Evolutionary conservation across 192 early-diverging fungal species (phyloP).

Genomic region (Coemansia sp.): DNA sequence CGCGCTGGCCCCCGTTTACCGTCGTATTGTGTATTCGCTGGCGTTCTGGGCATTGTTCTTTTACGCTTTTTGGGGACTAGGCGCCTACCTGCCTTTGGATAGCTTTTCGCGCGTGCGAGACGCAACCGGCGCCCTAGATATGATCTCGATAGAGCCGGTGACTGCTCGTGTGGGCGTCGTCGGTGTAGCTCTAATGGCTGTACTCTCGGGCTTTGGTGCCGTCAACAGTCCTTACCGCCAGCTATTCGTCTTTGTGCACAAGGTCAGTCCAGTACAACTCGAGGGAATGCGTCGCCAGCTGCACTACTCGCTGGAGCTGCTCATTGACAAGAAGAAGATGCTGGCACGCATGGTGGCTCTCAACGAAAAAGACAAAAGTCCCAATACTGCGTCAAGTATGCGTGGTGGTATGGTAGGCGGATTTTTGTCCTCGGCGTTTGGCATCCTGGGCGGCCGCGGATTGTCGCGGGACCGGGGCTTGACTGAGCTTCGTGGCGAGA

Average conservation of each 20-base stretch:
- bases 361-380: slow-evolving; percentile 20
- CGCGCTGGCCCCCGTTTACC: slow-evolving; percentile 28
- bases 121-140: slow-evolving; percentile 43
- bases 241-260: slow-evolving; percentile 80
- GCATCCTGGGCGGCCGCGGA: slow-evolving; percentile 19
- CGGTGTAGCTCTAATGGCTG: slow-evolving; percentile 92
- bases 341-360: slow-evolving; percentile 50
- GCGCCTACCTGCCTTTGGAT: slow-evolving; percentile 62
- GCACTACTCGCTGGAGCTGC: slow-evolving; percentile 65
- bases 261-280: slow-evolving; percentile 51
- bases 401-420: slow-evolving; percentile 17
- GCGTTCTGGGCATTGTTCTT: slow-evolving; percentile 56
- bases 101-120: slow-evolving; percentile 49
- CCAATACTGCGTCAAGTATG: neutral
- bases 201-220: slow-evolving; percentile 92
- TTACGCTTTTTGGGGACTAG: slow-evolving; percentile 67
- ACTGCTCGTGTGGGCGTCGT: slow-evolving; percentile 86
- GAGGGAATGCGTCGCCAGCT: slow-evolving; percentile 69
- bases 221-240: slow-evolving; percentile 91
- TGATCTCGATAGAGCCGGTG: slow-evolving; percentile 65
- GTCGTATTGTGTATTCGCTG: slow-evolving; percentile 36
- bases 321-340: slow-evolving; percentile 70
- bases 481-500: slow-evolving; percentile 48
- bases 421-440: slow-evolving; percentile 29
- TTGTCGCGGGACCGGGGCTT: slow-evolving; percentile 17